phyloP scores from a whole-genome alignment of 352 stramenopile species.

The Peronosclerospora sorghi region DNA sequence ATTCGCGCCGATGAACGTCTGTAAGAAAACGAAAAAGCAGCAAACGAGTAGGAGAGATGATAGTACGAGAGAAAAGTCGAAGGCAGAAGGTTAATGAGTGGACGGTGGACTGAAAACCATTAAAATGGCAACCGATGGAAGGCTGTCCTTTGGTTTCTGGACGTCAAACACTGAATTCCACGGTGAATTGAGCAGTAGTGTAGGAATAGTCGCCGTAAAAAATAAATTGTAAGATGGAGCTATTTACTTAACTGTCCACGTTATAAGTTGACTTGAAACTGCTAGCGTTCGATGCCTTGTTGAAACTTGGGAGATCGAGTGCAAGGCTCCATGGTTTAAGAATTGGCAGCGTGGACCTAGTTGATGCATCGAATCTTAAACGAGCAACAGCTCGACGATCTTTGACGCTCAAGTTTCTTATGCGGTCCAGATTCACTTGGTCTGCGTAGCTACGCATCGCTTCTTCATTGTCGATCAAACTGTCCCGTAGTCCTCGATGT shows the following conservation, averaged over 20 bases:
- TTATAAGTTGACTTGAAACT: background rate
- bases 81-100: constrained; percentile 22
- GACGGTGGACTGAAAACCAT: constrained; percentile 8
- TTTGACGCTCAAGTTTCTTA: constrained; percentile 16
- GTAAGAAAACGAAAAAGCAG: constrained; percentile 20
- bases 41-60: constrained; percentile 17
- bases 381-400: constrained; percentile 15
- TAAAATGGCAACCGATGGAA: constrained; percentile 15
- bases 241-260: too few relatives aligned
- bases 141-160: constrained; percentile 6
- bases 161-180: constrained; percentile 11
- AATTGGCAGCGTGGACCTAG: constrained; percentile 8
- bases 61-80: constrained; percentile 9
- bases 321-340: constrained; percentile 7
- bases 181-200: constrained; percentile 26
- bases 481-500: constrained; percentile 5
- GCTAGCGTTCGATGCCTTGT: background rate
- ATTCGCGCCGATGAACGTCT: constrained; percentile 25
- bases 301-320: constrained; percentile 7
- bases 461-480: constrained; percentile 17
- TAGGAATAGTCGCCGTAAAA: constrained; percentile 27
- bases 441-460: constrained; percentile 23
- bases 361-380: background rate
- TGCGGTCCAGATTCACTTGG: constrained; percentile 18
- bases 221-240: constrained; percentile 36